These are phyloP conservation scores for Zygoascus tannicola DNA, from an alignment of 805 yeast genomes.

Conservation along the genomic window DNA sequence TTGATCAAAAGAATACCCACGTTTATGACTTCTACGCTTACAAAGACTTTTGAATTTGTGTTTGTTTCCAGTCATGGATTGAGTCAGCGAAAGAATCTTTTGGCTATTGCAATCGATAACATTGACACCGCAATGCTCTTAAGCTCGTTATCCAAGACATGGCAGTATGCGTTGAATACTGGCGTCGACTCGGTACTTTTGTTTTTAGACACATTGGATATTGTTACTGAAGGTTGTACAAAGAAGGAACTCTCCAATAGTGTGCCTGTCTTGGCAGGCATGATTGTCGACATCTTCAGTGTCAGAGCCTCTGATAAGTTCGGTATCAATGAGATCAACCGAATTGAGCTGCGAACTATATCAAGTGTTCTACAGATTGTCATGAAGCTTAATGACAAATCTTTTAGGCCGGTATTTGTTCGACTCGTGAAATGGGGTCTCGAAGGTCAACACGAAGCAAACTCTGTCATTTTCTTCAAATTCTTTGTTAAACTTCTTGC, in stretches of 20 bases:
- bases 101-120: slow-evolving; percentile 55
- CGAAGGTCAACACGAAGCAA: slow-evolving; percentile 61
- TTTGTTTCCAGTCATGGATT: slow-evolving; percentile 33
- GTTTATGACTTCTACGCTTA: slow-evolving; percentile 63
- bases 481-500: slow-evolving; percentile 81
- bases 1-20: slow-evolving; percentile 77
- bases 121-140: slow-evolving; percentile 59
- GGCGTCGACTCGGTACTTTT: slow-evolving; percentile 48
- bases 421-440: slow-evolving; percentile 85
- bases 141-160: slow-evolving; percentile 50
- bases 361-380: slow-evolving; percentile 66
- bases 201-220: slow-evolving; percentile 57
- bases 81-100: slow-evolving; percentile 38
- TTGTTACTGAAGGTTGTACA: slow-evolving; percentile 54
- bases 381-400: slow-evolving; percentile 86
- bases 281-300: slow-evolving; percentile 64
- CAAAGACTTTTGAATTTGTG: slow-evolving; percentile 49
- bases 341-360: slow-evolving; percentile 72
- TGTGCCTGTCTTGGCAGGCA: slow-evolving; percentile 56
- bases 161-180: slow-evolving; percentile 36
- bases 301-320: slow-evolving; percentile 49
- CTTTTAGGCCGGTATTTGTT: slow-evolving; percentile 87
- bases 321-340: slow-evolving; percentile 63
- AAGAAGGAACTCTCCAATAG: slow-evolving; percentile 69
- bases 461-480: slow-evolving; percentile 69